phyloP scores from a whole-genome alignment of 257 asterid species.

The Handroanthus guayacan region DNA sequence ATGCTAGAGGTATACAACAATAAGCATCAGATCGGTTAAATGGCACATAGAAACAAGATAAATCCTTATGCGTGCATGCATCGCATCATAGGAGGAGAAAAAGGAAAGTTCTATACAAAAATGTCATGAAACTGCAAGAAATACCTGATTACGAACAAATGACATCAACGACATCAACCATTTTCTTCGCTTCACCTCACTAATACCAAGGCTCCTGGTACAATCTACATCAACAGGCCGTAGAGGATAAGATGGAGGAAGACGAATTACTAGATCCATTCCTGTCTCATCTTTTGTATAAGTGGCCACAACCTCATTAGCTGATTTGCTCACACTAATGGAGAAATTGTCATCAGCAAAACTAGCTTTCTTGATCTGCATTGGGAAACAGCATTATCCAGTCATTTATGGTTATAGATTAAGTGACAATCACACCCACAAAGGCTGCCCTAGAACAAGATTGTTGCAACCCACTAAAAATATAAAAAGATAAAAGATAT shows the following conservation, averaged over 20 bases:
- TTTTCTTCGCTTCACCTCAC: constrained; percentile 87
- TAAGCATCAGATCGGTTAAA: constrained; percentile 5
- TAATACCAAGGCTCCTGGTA: constrained; percentile 93
- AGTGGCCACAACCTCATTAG: constrained; percentile 96
- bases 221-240: constrained; percentile 92
- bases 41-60: neutral
- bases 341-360: constrained; percentile 91
- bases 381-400: constrained; percentile 28
- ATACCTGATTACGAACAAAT: constrained; percentile 95
- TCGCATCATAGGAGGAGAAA: neutral
- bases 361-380: constrained; percentile 87
- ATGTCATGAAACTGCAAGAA: constrained; percentile 14
- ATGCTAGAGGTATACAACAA: neutral
- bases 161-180: constrained; percentile 96
- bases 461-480: neutral
- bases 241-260: constrained; percentile 95
- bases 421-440: constrained; percentile 1
- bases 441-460: neutral
- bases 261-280: constrained; percentile 94
- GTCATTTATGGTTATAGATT: constrained; percentile 32
- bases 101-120: neutral
- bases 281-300: constrained; percentile 96
- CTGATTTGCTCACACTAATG: constrained; percentile 88
- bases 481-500: neutral
- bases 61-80: neutral